phyloP scores from a whole-genome alignment of 306 rosid genomes.

The Rosa rugosa region DNA sequence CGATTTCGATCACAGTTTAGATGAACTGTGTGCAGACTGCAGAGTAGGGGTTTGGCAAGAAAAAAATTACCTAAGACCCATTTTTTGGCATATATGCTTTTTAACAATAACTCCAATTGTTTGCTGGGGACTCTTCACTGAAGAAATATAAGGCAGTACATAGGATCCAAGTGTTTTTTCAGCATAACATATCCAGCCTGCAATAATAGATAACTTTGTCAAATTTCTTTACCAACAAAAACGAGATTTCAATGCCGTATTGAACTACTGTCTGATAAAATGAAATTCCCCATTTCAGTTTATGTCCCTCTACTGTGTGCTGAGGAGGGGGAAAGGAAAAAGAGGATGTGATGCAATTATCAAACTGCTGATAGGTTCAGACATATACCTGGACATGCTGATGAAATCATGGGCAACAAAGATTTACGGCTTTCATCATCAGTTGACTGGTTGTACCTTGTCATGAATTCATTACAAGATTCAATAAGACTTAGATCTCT shows the following conservation, averaged over 20 bases:
- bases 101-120: conserved; percentile 77
- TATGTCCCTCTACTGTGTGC: not conserved
- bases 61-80: conserved; percentile 69
- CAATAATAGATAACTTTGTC: not conserved
- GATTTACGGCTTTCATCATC: conserved; percentile 50
- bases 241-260: not conserved
- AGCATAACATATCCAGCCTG: conserved; percentile 99
- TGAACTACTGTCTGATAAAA: not conserved
- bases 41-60: not conserved
- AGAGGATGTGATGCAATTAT: not conserved
- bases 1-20: not conserved
- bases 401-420: conserved; percentile 78
- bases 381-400: conserved; percentile 95
- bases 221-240: not conserved
- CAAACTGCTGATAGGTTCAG: conserved; percentile 13
- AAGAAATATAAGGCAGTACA: conserved; percentile 78
- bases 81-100: conserved; percentile 55
- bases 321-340: not conserved
- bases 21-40: not conserved
- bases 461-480: conserved; percentile 77
- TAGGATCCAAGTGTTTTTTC: conserved; percentile 92
- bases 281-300: not conserved
- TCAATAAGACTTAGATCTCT: conserved; percentile 83
- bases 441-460: conserved; percentile 54
- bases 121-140: conserved; percentile 94